Percentiles rank a stretch among this genome's conserved stretches.
phyloP scores from a whole-genome alignment of 164 flowering plant species.

The Tetrastigma voinierianum region DNA sequence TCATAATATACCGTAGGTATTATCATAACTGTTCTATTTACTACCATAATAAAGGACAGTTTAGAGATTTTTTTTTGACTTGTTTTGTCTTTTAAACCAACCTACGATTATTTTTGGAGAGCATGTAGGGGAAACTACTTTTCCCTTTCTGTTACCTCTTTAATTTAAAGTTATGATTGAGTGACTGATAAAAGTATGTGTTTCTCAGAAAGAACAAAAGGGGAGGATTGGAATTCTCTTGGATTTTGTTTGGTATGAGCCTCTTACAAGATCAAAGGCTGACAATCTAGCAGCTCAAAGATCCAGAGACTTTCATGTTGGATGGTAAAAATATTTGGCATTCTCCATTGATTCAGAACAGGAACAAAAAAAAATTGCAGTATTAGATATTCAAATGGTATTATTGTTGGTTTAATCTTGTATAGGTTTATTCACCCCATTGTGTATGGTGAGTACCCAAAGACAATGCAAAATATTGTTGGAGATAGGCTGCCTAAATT shows the following conservation, averaged over 20 bases:
- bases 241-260: conserved; percentile 81
- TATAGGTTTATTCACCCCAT: conserved; percentile 71
- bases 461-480: conserved; percentile 55
- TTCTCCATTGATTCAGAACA: background rate
- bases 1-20: too few species aligned
- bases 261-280: conserved; percentile 50
- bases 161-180: background rate
- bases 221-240: conserved; percentile 72
- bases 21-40: too few species aligned
- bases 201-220: conserved; percentile 46
- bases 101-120: too few species aligned
- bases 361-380: background rate
- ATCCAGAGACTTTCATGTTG: conserved; percentile 69
- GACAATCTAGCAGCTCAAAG: conserved; percentile 75
- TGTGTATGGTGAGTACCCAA: conserved; percentile 67
- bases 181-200: background rate
- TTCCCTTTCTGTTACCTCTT: too few species aligned
- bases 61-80: too few species aligned
- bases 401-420: background rate
- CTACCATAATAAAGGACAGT: too few species aligned
- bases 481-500: conserved; percentile 62
- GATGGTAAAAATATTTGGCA: conserved; percentile 47
- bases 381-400: background rate
- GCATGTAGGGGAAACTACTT: too few species aligned
- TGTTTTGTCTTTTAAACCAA: too few species aligned